Percentiles rank a stretch among this genome's conserved stretches.
These are phyloP conservation scores for Dendrocalamus latiflorus DNA, from an alignment of 202 grass and related monocot genomes.

Conservation along the genomic window DNA sequence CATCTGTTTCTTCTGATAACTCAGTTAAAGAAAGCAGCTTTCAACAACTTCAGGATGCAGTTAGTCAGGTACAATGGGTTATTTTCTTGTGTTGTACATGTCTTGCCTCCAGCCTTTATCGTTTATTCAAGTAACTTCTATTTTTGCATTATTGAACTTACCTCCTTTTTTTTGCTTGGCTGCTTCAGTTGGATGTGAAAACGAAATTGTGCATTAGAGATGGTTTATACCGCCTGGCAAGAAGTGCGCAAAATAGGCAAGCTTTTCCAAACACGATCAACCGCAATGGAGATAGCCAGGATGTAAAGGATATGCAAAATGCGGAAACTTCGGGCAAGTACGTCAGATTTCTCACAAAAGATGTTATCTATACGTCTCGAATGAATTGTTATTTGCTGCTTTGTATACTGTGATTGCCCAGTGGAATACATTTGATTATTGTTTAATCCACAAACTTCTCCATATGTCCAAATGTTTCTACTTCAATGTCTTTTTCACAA, in stretches of 20 bases:
- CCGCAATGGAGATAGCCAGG: slow-evolving; percentile 43
- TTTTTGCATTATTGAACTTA: slow-evolving; percentile 22
- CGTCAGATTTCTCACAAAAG: slow-evolving; percentile 26
- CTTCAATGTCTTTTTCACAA: background rate
- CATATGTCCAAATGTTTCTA: background rate
- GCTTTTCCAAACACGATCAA: slow-evolving; percentile 41
- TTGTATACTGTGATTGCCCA: background rate
- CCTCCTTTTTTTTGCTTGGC: slow-evolving; percentile 3
- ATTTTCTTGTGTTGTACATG: background rate
- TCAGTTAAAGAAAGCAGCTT: slow-evolving; percentile 70
- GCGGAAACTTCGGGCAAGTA: slow-evolving; percentile 42
- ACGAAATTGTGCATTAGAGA: slow-evolving; percentile 92
- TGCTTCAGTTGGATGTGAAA: slow-evolving; percentile 77
- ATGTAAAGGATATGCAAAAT: slow-evolving; percentile 39
- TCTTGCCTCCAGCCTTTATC: background rate
- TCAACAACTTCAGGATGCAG: slow-evolving; percentile 70
- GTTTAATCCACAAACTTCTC: background rate
- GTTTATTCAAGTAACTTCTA: slow-evolving; percentile 6
- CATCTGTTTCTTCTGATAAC: slow-evolving; percentile 52
- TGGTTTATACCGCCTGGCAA: slow-evolving; percentile 81
- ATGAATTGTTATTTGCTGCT: background rate
- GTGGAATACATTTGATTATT: background rate
- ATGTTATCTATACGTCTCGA: background rate
- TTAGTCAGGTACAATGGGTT: slow-evolving; percentile 62
- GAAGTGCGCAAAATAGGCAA: slow-evolving; percentile 60